Base-by-base conservation (phyloP, 192 early-diverging fungal species). In the Coemansia sp. region DNA sequence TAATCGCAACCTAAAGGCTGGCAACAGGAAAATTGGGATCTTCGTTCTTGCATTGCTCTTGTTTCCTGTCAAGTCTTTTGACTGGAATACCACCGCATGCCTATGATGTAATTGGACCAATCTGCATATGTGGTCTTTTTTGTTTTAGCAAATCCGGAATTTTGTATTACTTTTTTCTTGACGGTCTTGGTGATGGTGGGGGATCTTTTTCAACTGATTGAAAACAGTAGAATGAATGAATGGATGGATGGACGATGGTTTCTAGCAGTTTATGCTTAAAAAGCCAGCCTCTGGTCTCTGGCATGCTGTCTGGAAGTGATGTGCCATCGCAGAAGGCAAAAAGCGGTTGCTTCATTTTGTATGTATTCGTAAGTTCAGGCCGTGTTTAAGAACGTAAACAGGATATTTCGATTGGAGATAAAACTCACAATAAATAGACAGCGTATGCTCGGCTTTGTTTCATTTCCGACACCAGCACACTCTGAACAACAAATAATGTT, bases 41-140 rank as follows among this genome's bases (percentile, higher is more conserved):
- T 26, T 6, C 57, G 39, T 37, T 41, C 37, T 13, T 59, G 57
- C 57, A 59, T 39, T 13, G 13, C 8, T 59, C 16, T 59, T 5
- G 10, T 37, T 37, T 41, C 18, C 3, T n/a, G 8, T 59, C 13
- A 54, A 8, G 22, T 21, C 6, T 26, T 26, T 3, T 7, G 47
- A 16, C 18, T 56, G 36, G 54, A 36, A 12, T 11, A 15, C 57
- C 36, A 40, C 26, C 26, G 26, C 57, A 59, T 59, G 57, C 57
- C 12, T 39, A 59, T 59, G 57, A 59, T 59, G 57, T 59, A n/a
- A 59, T 59, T 59, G 57, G 57, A 59, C 57, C 57, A 26, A 56
- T 56, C 26, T 54, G 8, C 22, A 22, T 9, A 12, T 54, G 12
- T 2, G 21, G 51, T 26, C 51, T 12, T 43, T 43, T 43, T 43